These are phyloP conservation scores for Acanthochlamys bracteata DNA, from an alignment of 106 monocot species.

Conservation along the genomic window DNA sequence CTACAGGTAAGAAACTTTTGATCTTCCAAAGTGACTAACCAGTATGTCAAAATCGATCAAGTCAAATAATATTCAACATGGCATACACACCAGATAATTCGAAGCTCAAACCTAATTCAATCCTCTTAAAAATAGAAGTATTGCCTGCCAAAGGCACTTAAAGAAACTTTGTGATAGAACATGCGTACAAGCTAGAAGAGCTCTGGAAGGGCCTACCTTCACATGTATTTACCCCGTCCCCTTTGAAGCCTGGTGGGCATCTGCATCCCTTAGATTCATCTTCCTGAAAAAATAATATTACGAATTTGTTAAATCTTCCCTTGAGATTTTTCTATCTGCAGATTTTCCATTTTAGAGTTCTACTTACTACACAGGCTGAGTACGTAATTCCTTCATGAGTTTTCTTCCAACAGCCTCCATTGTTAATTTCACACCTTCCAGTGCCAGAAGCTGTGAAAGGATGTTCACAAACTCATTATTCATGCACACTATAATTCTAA, in stretches of 20 bases:
- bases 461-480: not conserved
- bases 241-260: conserved; percentile 85
- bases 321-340: not conserved
- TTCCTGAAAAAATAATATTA: conserved; percentile 26
- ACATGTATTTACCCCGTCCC: conserved; percentile 73
- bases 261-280: conserved; percentile 62
- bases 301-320: not conserved
- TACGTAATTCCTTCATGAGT: conserved; percentile 40
- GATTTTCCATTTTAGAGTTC: not conserved
- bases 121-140: not conserved
- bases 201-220: conserved; percentile 38
- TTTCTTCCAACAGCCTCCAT: conserved; percentile 92
- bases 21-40: not conserved
- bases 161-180: not conserved
- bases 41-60: too few species aligned
- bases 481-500: not conserved
- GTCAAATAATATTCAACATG: too few species aligned
- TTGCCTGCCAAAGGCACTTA: not conserved
- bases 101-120: not conserved
- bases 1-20: not conserved
- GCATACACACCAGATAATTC: too few species aligned
- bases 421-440: conserved; percentile 87
- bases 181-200: not conserved
- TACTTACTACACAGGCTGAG: conserved; percentile 81
- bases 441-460: conserved; percentile 63